Percentiles rank a stretch among this genome's conserved stretches.
Evolutionary conservation across 73 alveolate species (phyloP).

Genomic region (Stentor roeselii): DNA sequence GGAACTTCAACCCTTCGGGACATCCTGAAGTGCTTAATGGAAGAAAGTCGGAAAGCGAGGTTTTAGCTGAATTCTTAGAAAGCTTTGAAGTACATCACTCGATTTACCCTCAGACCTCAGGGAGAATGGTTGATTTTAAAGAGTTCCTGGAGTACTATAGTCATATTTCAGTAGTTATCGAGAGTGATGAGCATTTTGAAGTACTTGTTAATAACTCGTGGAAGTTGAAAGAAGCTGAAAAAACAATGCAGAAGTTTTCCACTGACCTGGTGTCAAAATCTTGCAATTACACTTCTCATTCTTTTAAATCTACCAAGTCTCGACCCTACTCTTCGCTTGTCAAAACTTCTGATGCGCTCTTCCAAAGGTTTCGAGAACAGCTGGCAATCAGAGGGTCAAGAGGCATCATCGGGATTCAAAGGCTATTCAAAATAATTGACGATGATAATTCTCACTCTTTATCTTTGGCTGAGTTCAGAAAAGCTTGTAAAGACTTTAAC

Average conservation of each 20-base stretch:
- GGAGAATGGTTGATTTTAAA: slow-evolving; percentile 14
- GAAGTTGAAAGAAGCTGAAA: slow-evolving; percentile 41
- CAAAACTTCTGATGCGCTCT: slow-evolving; percentile 3
- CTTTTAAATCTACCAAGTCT: too few relatives aligned
- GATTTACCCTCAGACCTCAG: neutral
- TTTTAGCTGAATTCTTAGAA: neutral
- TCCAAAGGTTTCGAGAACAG: slow-evolving; percentile 41
- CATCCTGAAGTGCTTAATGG: neutral
- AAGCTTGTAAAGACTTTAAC: slow-evolving; percentile 26
- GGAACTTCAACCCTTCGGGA: neutral
- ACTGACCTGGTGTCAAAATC: too few relatives aligned
- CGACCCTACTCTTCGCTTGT: neutral
- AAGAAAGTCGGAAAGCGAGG: neutral
- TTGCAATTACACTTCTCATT: too few relatives aligned
- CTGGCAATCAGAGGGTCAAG: slow-evolving; percentile 54
- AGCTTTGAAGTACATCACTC: neutral
- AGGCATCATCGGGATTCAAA: slow-evolving; percentile 59
- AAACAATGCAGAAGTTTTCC: too few relatives aligned
- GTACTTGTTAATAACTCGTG: slow-evolving; percentile 78
- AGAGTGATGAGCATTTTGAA: slow-evolving; percentile 82
- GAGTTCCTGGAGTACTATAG: slow-evolving; percentile 75
- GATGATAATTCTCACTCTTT: slow-evolving; percentile 26
- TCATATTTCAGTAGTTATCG: slow-evolving; percentile 69
- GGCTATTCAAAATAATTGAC: slow-evolving; percentile 51
- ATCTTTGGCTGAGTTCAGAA: slow-evolving; percentile 29